These are phyloP conservation scores for Gastrolobium bilobum DNA, from an alignment of 306 rosid genomes.

Conservation along the genomic window DNA sequence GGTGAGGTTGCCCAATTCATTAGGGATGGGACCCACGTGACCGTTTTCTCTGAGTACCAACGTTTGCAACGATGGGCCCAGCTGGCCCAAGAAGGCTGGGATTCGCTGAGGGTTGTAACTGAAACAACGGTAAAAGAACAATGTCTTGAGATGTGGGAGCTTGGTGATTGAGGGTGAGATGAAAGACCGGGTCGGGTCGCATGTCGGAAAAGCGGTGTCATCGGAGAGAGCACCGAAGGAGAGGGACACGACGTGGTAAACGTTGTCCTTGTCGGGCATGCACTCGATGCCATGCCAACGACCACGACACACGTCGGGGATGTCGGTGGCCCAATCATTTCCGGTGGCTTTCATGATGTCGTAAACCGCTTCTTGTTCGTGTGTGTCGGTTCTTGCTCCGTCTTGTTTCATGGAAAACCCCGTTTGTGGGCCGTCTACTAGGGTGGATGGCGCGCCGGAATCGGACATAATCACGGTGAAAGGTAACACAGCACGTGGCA, in stretches of 20 bases:
- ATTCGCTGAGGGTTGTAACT: constrained; percentile 71
- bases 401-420: constrained; percentile 69
- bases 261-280: constrained; percentile 78
- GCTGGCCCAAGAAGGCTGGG: constrained; percentile 68
- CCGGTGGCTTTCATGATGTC: constrained; percentile 92
- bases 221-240: constrained; percentile 88
- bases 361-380: constrained; percentile 81
- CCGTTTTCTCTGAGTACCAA: constrained; percentile 84
- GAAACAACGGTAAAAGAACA: constrained; percentile 86
- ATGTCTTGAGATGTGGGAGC: constrained; percentile 71
- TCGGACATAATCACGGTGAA: constrained; percentile 81
- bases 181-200: constrained; percentile 73
- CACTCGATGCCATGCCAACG: constrained; percentile 99
- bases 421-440: constrained; percentile 78
- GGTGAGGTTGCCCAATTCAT: constrained; percentile 73
- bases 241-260: constrained; percentile 80
- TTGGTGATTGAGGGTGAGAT: constrained; percentile 70
- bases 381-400: constrained; percentile 65
- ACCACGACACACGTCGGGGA: constrained; percentile 85
- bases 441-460: constrained; percentile 61
- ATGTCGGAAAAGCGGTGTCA: constrained; percentile 86
- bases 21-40: constrained; percentile 75
- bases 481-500: constrained; percentile 36
- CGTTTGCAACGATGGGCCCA: constrained; percentile 70
- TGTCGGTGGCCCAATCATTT: constrained; percentile 82